Percentiles rank a stretch among this genome's conserved stretches.
These are phyloP conservation scores for Saururus chinensis DNA, from an alignment of 164 flowering plant genomes.

Conservation along the genomic window DNA sequence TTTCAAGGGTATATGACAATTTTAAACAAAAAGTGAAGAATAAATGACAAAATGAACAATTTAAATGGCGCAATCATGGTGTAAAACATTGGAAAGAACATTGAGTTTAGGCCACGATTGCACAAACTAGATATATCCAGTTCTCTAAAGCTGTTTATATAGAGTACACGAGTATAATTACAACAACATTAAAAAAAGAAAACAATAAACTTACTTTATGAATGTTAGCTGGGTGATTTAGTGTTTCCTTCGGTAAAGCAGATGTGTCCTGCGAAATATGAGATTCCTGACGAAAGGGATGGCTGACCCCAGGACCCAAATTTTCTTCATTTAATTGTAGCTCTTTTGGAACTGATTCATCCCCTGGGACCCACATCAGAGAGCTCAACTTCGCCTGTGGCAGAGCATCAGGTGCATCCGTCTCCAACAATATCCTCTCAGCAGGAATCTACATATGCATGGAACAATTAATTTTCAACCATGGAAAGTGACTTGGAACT, in stretches of 20 bases:
- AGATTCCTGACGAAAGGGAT: slow-evolving; percentile 5
- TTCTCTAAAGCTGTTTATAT: too few relatives aligned
- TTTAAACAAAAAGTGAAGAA: neutral
- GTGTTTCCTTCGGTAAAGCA: slow-evolving; percentile 34
- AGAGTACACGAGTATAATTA: too few relatives aligned
- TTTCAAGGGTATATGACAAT: neutral
- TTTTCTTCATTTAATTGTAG: slow-evolving; percentile 13
- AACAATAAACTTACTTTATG: slow-evolving; percentile 26
- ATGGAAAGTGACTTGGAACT: neutral
- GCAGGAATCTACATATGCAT: slow-evolving; percentile 38
- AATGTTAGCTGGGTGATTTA: slow-evolving; percentile 90
- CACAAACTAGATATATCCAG: too few relatives aligned
- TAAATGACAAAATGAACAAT: too few relatives aligned
- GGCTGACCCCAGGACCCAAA: slow-evolving; percentile 11
- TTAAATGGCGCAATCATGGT: too few relatives aligned
- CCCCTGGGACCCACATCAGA: slow-evolving; percentile 42
- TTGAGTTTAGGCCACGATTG: too few relatives aligned
- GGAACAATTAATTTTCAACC: neutral
- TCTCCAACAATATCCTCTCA: slow-evolving; percentile 49
- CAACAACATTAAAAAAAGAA: too few relatives aligned
- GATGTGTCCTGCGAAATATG: slow-evolving; percentile 16
- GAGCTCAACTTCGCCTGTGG: slow-evolving; percentile 40
- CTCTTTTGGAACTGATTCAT: slow-evolving; percentile 24
- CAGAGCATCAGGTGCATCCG: slow-evolving; percentile 96
- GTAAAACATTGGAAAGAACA: too few relatives aligned